Evolutionary conservation across 2,329 filamentous ascomycete species (phyloP).

Genomic region (Sphaceloma murrayae): DNA sequence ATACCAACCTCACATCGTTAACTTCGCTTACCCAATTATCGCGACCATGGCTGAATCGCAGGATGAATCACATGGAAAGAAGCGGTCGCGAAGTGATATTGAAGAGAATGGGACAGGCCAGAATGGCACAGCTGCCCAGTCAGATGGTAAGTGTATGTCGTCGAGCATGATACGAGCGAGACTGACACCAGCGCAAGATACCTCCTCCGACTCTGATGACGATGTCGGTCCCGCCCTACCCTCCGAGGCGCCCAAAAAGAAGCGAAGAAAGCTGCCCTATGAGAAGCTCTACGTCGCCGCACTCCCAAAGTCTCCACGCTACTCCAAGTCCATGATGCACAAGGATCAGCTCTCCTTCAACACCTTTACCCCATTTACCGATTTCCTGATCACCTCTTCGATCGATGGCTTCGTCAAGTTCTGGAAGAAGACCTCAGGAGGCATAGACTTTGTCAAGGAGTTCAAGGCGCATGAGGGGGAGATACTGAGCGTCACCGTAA

Average conservation of each 20-base stretch:
- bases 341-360: conserved; percentile 85
- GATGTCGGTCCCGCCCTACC: conserved; percentile 91
- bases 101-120: conserved; percentile 17
- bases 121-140: conserved; percentile 17
- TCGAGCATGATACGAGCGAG: no score
- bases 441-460: conserved; percentile 97
- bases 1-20: neutral
- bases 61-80: conserved; percentile 23
- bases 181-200: no score
- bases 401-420: conserved; percentile 97
- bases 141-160: neutral
- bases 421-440: conserved; percentile 89
- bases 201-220: conserved; percentile 59
- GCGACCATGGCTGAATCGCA: conserved; percentile 20
- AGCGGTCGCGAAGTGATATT: conserved; percentile 25
- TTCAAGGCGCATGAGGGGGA: conserved; percentile 85
- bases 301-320: conserved; percentile 68
- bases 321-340: conserved; percentile 97
- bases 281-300: conserved; percentile 92
- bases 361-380: conserved; percentile 79
- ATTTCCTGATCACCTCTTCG: conserved; percentile 91
- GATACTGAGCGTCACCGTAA: conserved; percentile 73
- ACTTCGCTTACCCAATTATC: neutral
- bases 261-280: conserved; percentile 79
- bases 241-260: conserved; percentile 73